Evolutionary conservation across 192 early-diverging fungal species (phyloP).

Genomic region (Haplosporangium gracile): DNA sequence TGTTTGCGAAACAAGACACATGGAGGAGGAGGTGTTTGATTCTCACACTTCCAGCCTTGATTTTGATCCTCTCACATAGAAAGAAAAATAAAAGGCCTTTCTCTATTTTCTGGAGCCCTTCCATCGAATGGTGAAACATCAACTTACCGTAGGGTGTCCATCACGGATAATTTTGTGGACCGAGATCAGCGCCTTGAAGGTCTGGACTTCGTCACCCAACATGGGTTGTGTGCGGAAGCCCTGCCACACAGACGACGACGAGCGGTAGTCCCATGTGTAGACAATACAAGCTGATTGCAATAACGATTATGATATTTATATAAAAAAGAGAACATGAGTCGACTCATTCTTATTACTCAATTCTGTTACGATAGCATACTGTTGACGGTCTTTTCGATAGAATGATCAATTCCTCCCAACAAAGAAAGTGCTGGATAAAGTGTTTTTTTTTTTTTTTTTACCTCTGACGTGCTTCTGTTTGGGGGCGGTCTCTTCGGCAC

Average conservation of each 20-base stretch:
- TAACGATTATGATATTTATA: neutral
- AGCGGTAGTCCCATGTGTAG: conserved; percentile 95
- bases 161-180: conserved; percentile 96
- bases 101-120: neutral
- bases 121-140: neutral
- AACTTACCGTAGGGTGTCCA: conserved; percentile 85
- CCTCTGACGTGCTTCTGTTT: conserved; percentile 97
- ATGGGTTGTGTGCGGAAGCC: conserved; percentile 90
- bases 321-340: neutral
- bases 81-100: neutral
- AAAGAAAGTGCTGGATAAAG: neutral
- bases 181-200: conserved; percentile 94
- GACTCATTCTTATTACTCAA: neutral
- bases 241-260: conserved; percentile 87
- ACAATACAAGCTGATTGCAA: conserved; percentile 78
- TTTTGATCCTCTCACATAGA: neutral
- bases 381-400: neutral
- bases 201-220: conserved; percentile 93
- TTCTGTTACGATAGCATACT: neutral
- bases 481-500: conserved; percentile 90
- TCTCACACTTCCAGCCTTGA: neutral
- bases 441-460: conserved; percentile 20
- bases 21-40: neutral
- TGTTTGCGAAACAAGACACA: neutral
- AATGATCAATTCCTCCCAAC: neutral